A percentile compares a stretch with the other conserved stretches of the same genome.
Evolutionary conservation across 2,329 filamentous ascomycete species (phyloP).

Genomic region (Fusarium luffae): DNA sequence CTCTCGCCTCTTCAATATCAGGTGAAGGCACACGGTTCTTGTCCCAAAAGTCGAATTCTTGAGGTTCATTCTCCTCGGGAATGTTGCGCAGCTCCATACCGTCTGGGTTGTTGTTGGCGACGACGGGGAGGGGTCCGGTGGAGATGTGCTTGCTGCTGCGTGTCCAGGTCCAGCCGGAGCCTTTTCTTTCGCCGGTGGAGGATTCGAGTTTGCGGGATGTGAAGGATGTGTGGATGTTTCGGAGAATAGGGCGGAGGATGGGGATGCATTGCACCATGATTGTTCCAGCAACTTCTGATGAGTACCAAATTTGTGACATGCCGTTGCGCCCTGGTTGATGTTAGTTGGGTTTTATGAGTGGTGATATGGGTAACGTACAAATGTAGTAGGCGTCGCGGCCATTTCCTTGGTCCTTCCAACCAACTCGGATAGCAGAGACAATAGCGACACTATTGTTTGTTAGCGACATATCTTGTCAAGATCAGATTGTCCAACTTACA

Average conservation of each 20-base stretch:
- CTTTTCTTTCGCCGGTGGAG: constrained; percentile 26
- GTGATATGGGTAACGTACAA: constrained; percentile 46
- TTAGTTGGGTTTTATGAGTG: not conserved
- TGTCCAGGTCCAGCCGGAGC: constrained; percentile 37
- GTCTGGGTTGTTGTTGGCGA: constrained; percentile 9
- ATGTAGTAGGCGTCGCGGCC: constrained; percentile 59
- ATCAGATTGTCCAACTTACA: constrained; percentile 44
- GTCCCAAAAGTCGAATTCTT: constrained; percentile 31
- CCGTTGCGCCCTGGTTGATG: constrained; percentile 40
- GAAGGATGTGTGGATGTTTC: constrained; percentile 41
- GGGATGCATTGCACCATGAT: constrained; percentile 67
- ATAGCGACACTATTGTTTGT: constrained; percentile 54
- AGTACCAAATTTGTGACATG: constrained; percentile 52
- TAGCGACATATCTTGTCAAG: not conserved
- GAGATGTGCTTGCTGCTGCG: constrained; percentile 39
- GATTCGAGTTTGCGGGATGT: constrained; percentile 41
- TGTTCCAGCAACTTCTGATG: constrained; percentile 63
- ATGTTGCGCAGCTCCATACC: constrained; percentile 37
- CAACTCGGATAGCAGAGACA: constrained; percentile 58
- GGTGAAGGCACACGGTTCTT: constrained; percentile 9
- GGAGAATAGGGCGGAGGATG: constrained; percentile 60
- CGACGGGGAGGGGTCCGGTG: constrained; percentile 3
- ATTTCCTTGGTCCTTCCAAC: constrained; percentile 62
- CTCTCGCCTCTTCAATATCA: constrained; percentile 9
- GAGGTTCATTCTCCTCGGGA: constrained; percentile 33